Conservation (phyloP, 1,284 basidiomycete genomes). For the Chalciporus sp. region DNA sequence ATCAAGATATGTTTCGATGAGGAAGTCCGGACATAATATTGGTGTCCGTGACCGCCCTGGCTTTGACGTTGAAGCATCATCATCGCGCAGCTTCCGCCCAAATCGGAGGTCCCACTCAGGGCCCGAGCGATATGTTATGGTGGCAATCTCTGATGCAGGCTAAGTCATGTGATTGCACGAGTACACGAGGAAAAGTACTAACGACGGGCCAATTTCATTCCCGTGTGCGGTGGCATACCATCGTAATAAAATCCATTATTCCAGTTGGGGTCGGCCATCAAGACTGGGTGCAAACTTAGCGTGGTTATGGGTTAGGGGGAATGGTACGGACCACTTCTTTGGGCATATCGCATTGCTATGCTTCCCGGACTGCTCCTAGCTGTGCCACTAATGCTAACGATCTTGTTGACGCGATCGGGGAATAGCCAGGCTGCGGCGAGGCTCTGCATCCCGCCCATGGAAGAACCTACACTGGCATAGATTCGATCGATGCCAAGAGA, state of each 20-base stretch:
- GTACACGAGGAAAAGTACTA: slow-evolving; percentile 36
- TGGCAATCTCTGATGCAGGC: slow-evolving; percentile 82
- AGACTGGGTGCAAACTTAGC: slow-evolving; percentile 54
- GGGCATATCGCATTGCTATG: slow-evolving; percentile 95
- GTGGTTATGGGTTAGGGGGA: neutral
- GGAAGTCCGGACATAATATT: slow-evolving; percentile 92
- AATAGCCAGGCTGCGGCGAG: slow-evolving; percentile 95
- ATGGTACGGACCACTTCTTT: slow-evolving; percentile 78
- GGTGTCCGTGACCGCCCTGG: slow-evolving; percentile 50
- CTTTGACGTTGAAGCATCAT: slow-evolving; percentile 7
- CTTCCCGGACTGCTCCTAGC: slow-evolving; percentile 90
- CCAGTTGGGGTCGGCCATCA: slow-evolving; percentile 99
- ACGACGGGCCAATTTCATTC: slow-evolving; percentile 98
- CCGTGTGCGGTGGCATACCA: slow-evolving; percentile 90
- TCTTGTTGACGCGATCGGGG: slow-evolving; percentile 84
- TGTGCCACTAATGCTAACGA: slow-evolving; percentile 94
- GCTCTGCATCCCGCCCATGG: slow-evolving; percentile 99
- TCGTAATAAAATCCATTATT: slow-evolving; percentile 99
- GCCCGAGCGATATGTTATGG: slow-evolving; percentile 98
- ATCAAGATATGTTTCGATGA: slow-evolving; percentile 98
- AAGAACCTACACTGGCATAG: slow-evolving; percentile 91
- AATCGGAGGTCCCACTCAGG: slow-evolving; percentile 99
- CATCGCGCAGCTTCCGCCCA: slow-evolving; percentile 68
- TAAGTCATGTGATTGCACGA: slow-evolving; percentile 1
- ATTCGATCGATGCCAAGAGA: slow-evolving; percentile 83